phyloP scores from a whole-genome alignment of 2,329 filamentous ascomycete species.

The Trichoderma sp. region DNA sequence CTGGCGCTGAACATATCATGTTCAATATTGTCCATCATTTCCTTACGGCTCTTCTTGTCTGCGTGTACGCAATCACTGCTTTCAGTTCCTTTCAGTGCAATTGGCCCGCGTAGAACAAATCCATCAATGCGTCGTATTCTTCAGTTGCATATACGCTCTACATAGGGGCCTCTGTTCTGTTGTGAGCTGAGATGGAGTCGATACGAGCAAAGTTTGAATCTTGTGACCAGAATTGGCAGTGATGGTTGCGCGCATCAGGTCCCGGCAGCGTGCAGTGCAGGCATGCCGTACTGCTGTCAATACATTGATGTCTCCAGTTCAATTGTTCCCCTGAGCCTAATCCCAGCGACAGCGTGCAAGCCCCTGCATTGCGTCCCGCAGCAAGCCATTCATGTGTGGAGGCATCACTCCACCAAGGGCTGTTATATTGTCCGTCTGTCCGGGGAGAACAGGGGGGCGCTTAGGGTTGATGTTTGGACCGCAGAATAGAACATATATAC shows the following conservation, averaged over 20 bases:
- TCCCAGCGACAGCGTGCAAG: not conserved
- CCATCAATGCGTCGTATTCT: not conserved
- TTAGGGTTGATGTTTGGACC: not conserved
- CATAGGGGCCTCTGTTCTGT: not conserved
- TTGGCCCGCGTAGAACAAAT: not conserved
- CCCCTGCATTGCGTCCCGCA: not conserved
- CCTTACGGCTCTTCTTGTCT: too few relatives aligned
- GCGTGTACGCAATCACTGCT: not conserved
- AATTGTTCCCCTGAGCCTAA: slow-evolving; percentile 5
- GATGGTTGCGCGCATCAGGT: not conserved
- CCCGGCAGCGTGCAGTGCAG: not conserved
- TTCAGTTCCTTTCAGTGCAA: not conserved
- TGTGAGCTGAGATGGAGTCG: not conserved
- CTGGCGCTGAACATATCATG: not conserved
- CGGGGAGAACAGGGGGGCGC: not conserved
- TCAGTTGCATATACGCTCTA: not conserved
- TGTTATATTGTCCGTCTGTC: slow-evolving; percentile 13
- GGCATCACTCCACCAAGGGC: slow-evolving; percentile 13
- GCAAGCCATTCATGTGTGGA: not conserved
- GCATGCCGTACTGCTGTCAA: not conserved
- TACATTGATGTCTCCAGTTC: not conserved
- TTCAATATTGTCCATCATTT: not conserved
- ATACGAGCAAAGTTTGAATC: not conserved
- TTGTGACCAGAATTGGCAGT: not conserved
- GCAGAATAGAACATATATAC: not conserved